phyloP scores from a whole-genome alignment of 1,284 basidiomycete genomes.

The Puccinia brachypodii region DNA sequence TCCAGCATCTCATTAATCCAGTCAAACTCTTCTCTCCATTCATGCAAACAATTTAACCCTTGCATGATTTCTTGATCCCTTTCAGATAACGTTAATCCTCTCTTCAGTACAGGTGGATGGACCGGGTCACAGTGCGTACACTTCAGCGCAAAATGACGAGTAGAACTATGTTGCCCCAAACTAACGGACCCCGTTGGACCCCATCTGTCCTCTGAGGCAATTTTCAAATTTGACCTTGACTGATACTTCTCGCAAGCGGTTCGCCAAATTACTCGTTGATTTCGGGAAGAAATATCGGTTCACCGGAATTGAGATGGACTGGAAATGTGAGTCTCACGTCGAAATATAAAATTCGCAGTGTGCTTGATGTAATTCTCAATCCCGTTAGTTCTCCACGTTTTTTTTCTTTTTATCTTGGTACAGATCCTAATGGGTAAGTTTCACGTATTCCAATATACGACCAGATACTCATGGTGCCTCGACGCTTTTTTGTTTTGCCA shows the following conservation, averaged over 20 bases:
- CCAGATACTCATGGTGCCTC: no score
- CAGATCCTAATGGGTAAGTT: constrained; percentile 36
- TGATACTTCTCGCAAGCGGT: constrained; percentile 20
- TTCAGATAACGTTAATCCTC: constrained; percentile 32
- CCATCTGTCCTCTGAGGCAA: background rate
- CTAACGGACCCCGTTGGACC: background rate
- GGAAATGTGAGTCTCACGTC: constrained; percentile 26
- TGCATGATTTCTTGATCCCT: background rate
- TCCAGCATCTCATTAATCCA: background rate
- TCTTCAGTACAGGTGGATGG: constrained; percentile 40
- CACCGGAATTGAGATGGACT: constrained; percentile 37
- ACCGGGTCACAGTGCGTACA: constrained; percentile 20
- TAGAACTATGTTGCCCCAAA: no score
- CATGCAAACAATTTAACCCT: background rate
- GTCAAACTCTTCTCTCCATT: background rate
- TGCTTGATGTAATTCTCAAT: no score
- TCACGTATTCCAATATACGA: background rate
- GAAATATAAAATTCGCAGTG: no score
- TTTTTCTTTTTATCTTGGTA: background rate
- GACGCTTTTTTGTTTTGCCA: background rate
- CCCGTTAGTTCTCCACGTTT: no score
- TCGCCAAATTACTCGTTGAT: constrained; percentile 21
- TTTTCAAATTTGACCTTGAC: constrained; percentile 25
- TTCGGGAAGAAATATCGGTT: constrained; percentile 24
- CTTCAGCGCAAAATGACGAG: background rate